phyloP scores from a whole-genome alignment of 257 asterid species.

The Forsythia suspensa region DNA sequence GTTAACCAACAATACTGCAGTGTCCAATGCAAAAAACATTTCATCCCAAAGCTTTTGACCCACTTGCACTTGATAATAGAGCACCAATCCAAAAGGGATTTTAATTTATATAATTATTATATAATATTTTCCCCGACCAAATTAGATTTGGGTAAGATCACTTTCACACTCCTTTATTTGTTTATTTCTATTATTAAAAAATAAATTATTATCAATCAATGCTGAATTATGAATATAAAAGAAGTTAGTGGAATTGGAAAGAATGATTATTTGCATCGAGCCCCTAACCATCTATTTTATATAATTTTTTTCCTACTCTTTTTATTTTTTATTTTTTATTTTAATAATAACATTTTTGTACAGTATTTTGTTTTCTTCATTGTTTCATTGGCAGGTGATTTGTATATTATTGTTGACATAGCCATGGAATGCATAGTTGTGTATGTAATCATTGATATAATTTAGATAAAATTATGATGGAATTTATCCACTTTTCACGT shows the following conservation, averaged over 20 bases:
- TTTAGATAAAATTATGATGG: no score
- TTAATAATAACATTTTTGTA: background rate
- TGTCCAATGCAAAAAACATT: background rate
- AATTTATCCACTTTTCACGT: no score
- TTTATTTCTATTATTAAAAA: slow-evolving; percentile 24
- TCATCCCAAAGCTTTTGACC: background rate
- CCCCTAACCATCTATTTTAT: slow-evolving; percentile 36
- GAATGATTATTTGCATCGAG: slow-evolving; percentile 58
- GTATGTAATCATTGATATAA: no score
- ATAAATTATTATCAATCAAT: slow-evolving; percentile 10
- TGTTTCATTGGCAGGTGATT: background rate
- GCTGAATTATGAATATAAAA: slow-evolving; percentile 22
- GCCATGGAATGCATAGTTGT: no score
- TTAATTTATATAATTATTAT: slow-evolving; percentile 13
- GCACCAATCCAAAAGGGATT: background rate
- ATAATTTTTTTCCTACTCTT: background rate
- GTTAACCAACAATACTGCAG: slow-evolving; percentile 9
- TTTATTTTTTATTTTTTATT: background rate
- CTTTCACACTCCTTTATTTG: slow-evolving; percentile 17
- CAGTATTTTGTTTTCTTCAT: background rate
- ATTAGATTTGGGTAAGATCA: slow-evolving; percentile 45
- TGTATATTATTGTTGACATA: no score
- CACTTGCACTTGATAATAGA: background rate
- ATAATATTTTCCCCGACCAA: slow-evolving; percentile 26
- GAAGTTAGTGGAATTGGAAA: slow-evolving; percentile 37